phyloP scores from a whole-genome alignment of 2,329 filamentous ascomycete species.

The Dryadomyces quercus-mongolicae region DNA sequence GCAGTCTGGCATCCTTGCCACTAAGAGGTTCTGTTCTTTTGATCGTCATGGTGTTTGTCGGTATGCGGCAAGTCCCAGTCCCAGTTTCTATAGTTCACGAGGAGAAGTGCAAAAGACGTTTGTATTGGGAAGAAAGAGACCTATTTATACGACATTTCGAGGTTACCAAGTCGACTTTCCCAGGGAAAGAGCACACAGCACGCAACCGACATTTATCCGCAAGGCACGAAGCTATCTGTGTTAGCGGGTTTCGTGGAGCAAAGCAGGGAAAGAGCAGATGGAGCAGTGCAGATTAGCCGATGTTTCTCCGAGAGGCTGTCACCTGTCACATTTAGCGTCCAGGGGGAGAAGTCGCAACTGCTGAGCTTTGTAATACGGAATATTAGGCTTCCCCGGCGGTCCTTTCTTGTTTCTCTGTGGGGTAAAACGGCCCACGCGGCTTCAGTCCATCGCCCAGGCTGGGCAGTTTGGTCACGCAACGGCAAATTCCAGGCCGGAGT shows the following conservation, averaged over 20 bases:
- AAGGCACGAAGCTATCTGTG: background rate
- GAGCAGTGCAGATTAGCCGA: background rate
- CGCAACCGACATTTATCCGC: background rate
- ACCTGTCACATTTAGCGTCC: background rate
- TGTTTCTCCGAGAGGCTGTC: background rate
- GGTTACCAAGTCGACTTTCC: no score
- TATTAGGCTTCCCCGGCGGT: no score
- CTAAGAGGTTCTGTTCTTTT: slow-evolving; percentile 10
- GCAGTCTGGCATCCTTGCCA: slow-evolving; percentile 25
- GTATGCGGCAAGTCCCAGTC: no score
- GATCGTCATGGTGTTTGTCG: slow-evolving; percentile 19
- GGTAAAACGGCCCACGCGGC: no score
- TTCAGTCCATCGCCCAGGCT: no score
- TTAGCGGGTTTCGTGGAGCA: no score
- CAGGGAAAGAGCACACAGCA: background rate
- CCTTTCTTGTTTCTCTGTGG: no score
- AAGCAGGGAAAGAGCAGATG: background rate
- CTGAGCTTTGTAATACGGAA: background rate
- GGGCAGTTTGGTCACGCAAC: no score
- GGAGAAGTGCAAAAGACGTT: background rate
- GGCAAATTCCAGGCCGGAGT: no score
- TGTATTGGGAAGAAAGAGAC: background rate
- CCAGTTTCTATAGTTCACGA: no score
- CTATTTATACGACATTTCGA: background rate
- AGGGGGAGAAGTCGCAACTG: background rate